These are phyloP conservation scores for Meira nashicola DNA, from an alignment of 1,284 basidiomycete species.

Conservation along the genomic window DNA sequence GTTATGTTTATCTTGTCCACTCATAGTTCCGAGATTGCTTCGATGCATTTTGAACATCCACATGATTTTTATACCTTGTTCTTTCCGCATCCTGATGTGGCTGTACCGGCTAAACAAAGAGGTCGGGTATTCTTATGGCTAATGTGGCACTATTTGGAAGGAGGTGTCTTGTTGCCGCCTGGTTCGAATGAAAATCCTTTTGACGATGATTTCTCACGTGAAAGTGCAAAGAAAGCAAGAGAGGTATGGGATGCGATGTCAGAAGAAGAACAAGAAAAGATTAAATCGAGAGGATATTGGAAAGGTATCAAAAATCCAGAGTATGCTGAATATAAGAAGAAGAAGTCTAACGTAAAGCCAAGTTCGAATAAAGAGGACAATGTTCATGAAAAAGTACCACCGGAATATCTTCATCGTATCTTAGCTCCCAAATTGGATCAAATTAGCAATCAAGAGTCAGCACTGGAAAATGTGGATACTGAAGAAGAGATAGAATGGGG, in stretches of 20 bases:
- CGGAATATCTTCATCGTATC: conserved; percentile 27
- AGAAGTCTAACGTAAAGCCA: conserved; percentile 16
- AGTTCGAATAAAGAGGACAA: not conserved
- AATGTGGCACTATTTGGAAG: conserved; percentile 49
- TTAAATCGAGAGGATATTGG: conserved; percentile 32
- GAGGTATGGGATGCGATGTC: conserved; percentile 26
- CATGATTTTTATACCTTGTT: conserved; percentile 46
- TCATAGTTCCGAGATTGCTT: conserved; percentile 35
- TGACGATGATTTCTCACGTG: conserved; percentile 31
- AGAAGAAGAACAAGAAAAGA: conserved; percentile 19
- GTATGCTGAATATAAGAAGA: conserved; percentile 32
- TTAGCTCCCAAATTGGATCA: conserved; percentile 29
- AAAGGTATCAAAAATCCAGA: conserved; percentile 38
- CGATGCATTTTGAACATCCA: conserved; percentile 39
- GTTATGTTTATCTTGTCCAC: conserved; percentile 45
- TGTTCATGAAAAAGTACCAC: conserved; percentile 18
- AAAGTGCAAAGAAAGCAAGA: conserved; percentile 21
- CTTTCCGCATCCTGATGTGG: conserved; percentile 42
- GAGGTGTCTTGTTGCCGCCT: conserved; percentile 32
- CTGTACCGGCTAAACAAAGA: conserved; percentile 35
- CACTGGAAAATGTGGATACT: conserved; percentile 42
- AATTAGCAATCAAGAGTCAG: conserved; percentile 24
- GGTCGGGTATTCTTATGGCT: conserved; percentile 48
- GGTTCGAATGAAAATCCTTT: conserved; percentile 38
- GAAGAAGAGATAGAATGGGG: conserved; percentile 49